These are phyloP conservation scores for Rhodotorula glutinis DNA, from an alignment of 1,284 basidiomycete species.

Conservation along the genomic window DNA sequence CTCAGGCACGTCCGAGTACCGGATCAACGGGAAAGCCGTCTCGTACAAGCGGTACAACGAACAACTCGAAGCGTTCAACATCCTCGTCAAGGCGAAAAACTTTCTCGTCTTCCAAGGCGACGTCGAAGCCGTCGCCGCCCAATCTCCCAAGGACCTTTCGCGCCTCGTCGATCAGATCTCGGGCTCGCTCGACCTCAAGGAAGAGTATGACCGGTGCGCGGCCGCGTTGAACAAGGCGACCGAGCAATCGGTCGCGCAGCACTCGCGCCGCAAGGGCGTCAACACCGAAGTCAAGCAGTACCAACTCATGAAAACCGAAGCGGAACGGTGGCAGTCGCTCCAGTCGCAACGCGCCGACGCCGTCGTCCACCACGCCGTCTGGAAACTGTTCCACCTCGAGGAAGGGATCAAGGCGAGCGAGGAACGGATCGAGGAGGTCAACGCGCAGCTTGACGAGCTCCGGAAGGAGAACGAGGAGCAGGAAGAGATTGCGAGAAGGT, in stretches of 20 bases:
- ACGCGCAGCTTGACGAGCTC: slow-evolving; percentile 64
- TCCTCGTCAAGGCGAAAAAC: slow-evolving; percentile 98
- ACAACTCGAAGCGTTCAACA: slow-evolving; percentile 81
- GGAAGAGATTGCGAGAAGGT: slow-evolving; percentile 69
- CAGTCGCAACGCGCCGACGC: slow-evolving; percentile 72
- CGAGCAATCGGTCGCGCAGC: slow-evolving; percentile 89
- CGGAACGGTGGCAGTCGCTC: slow-evolving; percentile 79
- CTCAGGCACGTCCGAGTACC: slow-evolving; percentile 81
- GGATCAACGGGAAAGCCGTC: slow-evolving; percentile 71
- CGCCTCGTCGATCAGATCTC: slow-evolving; percentile 93
- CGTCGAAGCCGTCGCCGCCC: slow-evolving; percentile 95
- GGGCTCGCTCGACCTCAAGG: slow-evolving; percentile 78
- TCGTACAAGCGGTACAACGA: slow-evolving; percentile 81
- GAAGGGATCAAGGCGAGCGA: slow-evolving; percentile 70
- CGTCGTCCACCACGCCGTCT: slow-evolving; percentile 76
- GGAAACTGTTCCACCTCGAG: slow-evolving; percentile 88
- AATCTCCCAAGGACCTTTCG: slow-evolving; percentile 85
- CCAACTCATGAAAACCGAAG: slow-evolving; percentile 93
- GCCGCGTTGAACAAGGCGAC: slow-evolving; percentile 82
- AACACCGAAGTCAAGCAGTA: slow-evolving; percentile 95
- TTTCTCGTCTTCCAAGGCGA: slow-evolving; percentile 99
- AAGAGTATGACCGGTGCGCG: slow-evolving; percentile 86
- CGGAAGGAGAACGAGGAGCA: slow-evolving; percentile 60
- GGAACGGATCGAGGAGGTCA: slow-evolving; percentile 66
- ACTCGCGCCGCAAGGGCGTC: slow-evolving; percentile 87